phyloP scores from a whole-genome alignment of 306 rosid species.

The Hippophae gyantsensis region DNA sequence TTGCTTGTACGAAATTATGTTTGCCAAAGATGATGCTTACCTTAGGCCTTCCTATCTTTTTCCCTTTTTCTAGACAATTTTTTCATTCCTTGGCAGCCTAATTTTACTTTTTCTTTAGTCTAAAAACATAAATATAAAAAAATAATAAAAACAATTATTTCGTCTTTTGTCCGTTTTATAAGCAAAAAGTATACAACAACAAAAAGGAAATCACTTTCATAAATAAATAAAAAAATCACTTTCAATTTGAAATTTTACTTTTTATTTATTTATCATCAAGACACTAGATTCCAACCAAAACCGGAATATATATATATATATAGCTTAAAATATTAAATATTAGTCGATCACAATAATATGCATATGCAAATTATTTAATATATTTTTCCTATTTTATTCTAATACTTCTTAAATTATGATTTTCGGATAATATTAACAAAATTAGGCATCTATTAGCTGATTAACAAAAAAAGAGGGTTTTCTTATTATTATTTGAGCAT shows the following conservation, averaged over 20 bases:
- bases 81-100: conserved; percentile 74
- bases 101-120: conserved; percentile 44
- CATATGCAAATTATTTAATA: conserved; percentile 32
- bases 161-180: conserved; percentile 20
- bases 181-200: conserved; percentile 20
- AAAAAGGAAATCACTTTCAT: conserved; percentile 10
- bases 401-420: conserved; percentile 50
- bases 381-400: conserved; percentile 8
- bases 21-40: conserved; percentile 39
- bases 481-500: conserved; percentile 45
- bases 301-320: conserved; percentile 22
- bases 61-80: conserved; percentile 35
- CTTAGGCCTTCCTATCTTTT: conserved; percentile 35
- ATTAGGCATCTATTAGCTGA: conserved; percentile 65
- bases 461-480: conserved; percentile 39
- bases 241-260: conserved; percentile 27
- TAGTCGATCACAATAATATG: conserved; percentile 25
- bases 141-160: too few species aligned
- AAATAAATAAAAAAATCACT: conserved; percentile 35
- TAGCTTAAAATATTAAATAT: conserved; percentile 26
- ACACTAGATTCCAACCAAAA: conserved; percentile 74
- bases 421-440: conserved; percentile 44
- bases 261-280: conserved; percentile 16
- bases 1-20: conserved; percentile 11
- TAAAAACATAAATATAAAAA: conserved; percentile 36